Evolutionary conservation across 2,329 filamentous ascomycete genomes (phyloP).

Genomic region (Verticillium tricorpus): DNA sequence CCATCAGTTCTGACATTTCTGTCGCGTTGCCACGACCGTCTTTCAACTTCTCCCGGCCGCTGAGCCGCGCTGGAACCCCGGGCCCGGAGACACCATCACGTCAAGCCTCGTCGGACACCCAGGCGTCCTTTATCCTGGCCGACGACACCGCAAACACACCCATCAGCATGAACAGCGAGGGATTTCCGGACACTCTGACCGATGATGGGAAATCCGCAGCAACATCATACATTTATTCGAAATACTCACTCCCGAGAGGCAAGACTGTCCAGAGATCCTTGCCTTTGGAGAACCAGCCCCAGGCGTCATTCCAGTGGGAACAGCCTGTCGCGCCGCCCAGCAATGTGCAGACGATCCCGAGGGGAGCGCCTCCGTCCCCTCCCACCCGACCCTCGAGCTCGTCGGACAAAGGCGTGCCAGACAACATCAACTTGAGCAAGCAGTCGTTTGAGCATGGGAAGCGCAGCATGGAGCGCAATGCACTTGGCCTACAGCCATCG

Average conservation of each 20-base stretch:
- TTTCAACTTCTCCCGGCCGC: slow-evolving; percentile 90
- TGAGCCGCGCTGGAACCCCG: slow-evolving; percentile 68
- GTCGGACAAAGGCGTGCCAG: slow-evolving; percentile 32
- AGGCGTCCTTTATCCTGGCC: slow-evolving; percentile 56
- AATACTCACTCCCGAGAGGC: slow-evolving; percentile 77
- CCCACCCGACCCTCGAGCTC: slow-evolving; percentile 58
- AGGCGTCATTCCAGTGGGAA: slow-evolving; percentile 59
- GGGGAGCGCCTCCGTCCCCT: slow-evolving; percentile 54
- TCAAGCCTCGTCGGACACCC: slow-evolving; percentile 63
- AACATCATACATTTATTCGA: slow-evolving; percentile 81
- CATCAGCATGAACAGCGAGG: slow-evolving; percentile 67
- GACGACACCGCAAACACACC: slow-evolving; percentile 67
- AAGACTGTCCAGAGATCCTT: slow-evolving; percentile 70
- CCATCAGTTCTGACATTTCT: slow-evolving; percentile 77
- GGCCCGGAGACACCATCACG: slow-evolving; percentile 53
- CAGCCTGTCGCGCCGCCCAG: slow-evolving; percentile 39
- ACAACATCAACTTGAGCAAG: slow-evolving; percentile 34
- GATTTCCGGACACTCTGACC: slow-evolving; percentile 48
- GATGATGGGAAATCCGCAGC: slow-evolving; percentile 47
- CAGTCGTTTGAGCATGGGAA: slow-evolving; percentile 48
- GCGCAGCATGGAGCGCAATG: slow-evolving; percentile 38
- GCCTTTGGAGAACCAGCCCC: slow-evolving; percentile 47
- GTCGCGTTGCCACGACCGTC: slow-evolving; percentile 63
- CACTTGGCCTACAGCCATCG: slow-evolving; percentile 35
- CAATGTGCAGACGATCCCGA: slow-evolving; percentile 37